Evolutionary conservation across 129 eudicot species (phyloP), one percentile per base, ranked within the genome.

Genomic region (Glebionis coronaria): DNA sequence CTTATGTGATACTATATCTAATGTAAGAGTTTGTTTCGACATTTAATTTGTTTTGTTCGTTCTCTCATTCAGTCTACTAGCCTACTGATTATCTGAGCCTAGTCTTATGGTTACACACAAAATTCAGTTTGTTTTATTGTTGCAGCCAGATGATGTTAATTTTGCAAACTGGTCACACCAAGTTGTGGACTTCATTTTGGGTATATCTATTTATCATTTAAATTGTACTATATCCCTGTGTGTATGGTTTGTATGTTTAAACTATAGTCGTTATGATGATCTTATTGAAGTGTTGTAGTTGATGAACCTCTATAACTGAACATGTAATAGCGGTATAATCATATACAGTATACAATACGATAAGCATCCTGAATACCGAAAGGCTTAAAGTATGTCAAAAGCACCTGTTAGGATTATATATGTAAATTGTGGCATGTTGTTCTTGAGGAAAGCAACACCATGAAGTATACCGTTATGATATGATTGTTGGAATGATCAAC

Each of bases 101-200:
- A 23, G 25, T 23, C 25, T 23, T 23, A 23, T 23, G 25, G 1
- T 23, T 23, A 23, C 1, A 1, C 1, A 23, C 2, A 15, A 49
- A 20, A 23, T 23, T 27, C 19, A 64, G 7, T 6, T 25, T 59
- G 28, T 72, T 55, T 40, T 52, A 63, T 77, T 78, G 54, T 69
- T 82, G 79, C 85, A 88, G 98, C 77, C 63, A 52, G 83, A 81
- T 76, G 88, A 75, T 52, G 28, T 67, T 59, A 74, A 77, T 69
- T 86, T 69, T 86, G 79, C 83, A 53, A 93, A 81, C 51, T 86
- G 85, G 96, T 79, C 86, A 27, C 31, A 27, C 31, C 31, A 27
- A 27, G 31, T 4, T 27, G 31, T 27, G 31, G 31, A 27, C 31
- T 27, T 27, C 31, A 27, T 27, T 27, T 27, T 27, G 31, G 31